phyloP scores from a whole-genome alignment of 768 basidiomycete species.

The Mycena amicta region DNA sequence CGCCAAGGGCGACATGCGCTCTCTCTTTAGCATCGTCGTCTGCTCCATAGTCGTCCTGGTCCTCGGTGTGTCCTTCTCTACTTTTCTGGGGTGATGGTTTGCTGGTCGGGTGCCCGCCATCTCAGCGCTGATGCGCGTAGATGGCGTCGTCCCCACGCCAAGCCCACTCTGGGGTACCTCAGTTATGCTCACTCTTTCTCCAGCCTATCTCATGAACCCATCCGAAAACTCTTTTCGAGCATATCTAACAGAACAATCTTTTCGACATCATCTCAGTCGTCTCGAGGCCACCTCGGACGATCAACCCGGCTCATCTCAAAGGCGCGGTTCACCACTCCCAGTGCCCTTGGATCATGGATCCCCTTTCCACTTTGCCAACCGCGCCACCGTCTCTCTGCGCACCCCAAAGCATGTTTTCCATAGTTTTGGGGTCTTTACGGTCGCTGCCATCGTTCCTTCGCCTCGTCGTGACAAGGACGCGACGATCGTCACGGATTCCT shows the following conservation, averaged over 20 bases:
- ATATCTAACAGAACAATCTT: conserved; percentile 96
- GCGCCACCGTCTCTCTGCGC: conserved; percentile 88
- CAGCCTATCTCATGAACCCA: conserved; percentile 95
- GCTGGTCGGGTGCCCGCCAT: conserved; percentile 3
- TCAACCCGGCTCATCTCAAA: conserved; percentile 34
- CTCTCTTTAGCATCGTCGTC: conserved; percentile 70
- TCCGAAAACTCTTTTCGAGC: conserved; percentile 91
- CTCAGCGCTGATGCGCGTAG: neutral
- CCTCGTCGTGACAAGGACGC: conserved; percentile 44
- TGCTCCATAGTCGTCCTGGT: conserved; percentile 69
- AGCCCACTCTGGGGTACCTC: conserved; percentile 1
- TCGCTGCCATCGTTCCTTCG: conserved; percentile 74
- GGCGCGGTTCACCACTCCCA: conserved; percentile 30
- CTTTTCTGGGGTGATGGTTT: no score
- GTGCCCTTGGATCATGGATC: conserved; percentile 40
- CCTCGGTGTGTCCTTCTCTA: conserved; percentile 57
- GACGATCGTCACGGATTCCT: conserved; percentile 70
- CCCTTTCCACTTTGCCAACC: conserved; percentile 86
- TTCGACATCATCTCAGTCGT: conserved; percentile 89
- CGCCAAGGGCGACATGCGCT: conserved; percentile 66
- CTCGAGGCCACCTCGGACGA: conserved; percentile 70
- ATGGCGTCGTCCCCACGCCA: neutral
- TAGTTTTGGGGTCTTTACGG: conserved; percentile 83
- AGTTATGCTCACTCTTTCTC: conserved; percentile 13
- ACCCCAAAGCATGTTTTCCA: conserved; percentile 90